phyloP scores from a whole-genome alignment of 257 asterid genomes.

The Solanum infundibuliforme region DNA sequence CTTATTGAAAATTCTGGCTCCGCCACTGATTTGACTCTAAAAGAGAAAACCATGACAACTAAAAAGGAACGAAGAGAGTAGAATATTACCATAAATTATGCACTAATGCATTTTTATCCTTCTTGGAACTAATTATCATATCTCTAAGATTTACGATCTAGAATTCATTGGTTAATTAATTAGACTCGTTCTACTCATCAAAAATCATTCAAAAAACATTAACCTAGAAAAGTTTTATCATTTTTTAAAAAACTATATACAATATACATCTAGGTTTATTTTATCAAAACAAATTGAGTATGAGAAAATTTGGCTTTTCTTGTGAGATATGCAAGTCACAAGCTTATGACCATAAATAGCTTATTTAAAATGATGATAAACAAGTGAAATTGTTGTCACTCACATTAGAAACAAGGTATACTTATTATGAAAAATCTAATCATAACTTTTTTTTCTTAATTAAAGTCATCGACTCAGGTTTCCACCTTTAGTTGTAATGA shows the following conservation, averaged over 20 bases:
- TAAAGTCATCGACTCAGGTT: background rate
- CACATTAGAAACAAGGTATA: background rate
- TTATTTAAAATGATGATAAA: background rate
- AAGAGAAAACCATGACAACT: too few species aligned
- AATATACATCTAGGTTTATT: background rate
- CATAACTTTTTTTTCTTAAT: background rate
- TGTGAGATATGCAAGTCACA: background rate
- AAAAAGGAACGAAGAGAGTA: too few species aligned
- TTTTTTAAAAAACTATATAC: background rate
- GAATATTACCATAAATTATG: background rate
- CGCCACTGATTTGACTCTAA: too few species aligned
- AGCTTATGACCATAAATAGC: background rate
- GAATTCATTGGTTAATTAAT: background rate
- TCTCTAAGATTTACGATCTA: background rate
- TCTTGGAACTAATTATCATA: background rate
- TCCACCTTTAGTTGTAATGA: background rate
- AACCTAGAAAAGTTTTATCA: background rate
- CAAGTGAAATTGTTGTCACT: background rate
- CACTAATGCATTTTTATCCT: background rate
- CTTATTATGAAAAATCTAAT: background rate
- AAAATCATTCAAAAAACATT: background rate
- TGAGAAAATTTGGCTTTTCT: background rate
- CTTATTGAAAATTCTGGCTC: too few species aligned
- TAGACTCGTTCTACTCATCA: background rate
- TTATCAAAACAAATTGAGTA: background rate